Evolutionary conservation across 371 early-diverging fungal species (phyloP), one percentile per base, ranked within the genome.

Genomic region (Basidiobolus meristosporus): DNA sequence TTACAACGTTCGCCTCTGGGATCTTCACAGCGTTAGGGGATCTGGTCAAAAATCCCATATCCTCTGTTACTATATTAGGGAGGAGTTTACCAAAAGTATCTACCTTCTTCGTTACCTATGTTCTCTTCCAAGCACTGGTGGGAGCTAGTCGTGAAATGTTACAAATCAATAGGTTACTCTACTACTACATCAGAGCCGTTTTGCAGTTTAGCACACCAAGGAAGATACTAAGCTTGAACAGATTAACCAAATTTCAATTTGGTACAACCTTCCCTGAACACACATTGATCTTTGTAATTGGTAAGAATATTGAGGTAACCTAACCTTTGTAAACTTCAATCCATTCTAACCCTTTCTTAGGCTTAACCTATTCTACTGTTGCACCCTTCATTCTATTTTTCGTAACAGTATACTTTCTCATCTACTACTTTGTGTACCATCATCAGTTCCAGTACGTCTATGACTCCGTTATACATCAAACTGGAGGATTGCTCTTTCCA

Each of bases 71-170:
- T 22, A 56, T 57, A 1, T 47, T 82, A 1, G 65, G 73, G 12
- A 44, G 46, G 1, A 61, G 60, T 0, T 49, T 81, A 11, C 87
- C 87, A 9, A 54, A 55, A 29, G 72, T 68, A 12, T 70, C 76
- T 11, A 73, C 70, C 36, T 82, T 81, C 60, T 87, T 80, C 44
- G 70, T 82, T 38, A 78, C 73, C 10, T 86, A 78, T 53, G 66
- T 81, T 2, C 56, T 85, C 59, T 63, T 89, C 33, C 72, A 69
- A 36, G 62, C 75, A 1, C 56, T 77, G 9, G 63, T 68, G 0
- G 70, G 72, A 15, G 70, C 85, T 0, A 63, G 73, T 11, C 60
- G 63, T 37, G 72, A 74, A 38, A 52, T 90, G 15, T 46, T 82
- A 21, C 81, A 79, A 47, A 39, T 73, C 1, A 70, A 59, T 0